Evolutionary conservation across 371 early-diverging fungal species (phyloP), one percentile per base, ranked within the genome.

Genomic region (Mucor saturninus): DNA sequence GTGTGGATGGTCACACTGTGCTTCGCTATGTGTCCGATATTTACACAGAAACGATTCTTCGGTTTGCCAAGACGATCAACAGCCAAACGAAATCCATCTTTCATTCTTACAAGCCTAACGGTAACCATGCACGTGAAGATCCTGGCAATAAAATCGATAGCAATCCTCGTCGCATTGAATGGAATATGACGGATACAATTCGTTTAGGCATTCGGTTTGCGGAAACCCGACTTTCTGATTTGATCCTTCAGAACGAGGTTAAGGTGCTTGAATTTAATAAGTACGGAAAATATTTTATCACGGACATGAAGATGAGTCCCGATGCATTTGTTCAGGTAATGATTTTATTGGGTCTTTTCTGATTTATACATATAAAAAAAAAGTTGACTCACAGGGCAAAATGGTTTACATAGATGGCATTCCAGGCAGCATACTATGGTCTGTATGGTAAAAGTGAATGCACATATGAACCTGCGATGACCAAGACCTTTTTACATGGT

Each of bases 361-460:
- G 21, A 1, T 21, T 21, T 21, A 21, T 21, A 21, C 21, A 21
- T 21, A 21, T 21, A 21, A 21, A 21, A 21, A 21, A 21, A 21
- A 21, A 21, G 21, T 21, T 21, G 21, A 21, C 21, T 21, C 21
- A 21, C 21, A 21, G 21, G 21, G 21, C 21, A 21, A 21, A 21
- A 21, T 21, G 21, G 21, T 11, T 42, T 42, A 28, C 21, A 39
- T 83, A 91, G 82, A 94, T 96, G 93, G 93, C 95, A 13, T 88
- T 92, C 67, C 95, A 96, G 80, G 89, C 94, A 30, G 95, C 96
- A n/a, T 95, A 93, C 77, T 94, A 90, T 81, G 92, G 91, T 39
- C 81, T 91, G 67, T 87, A 89, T 69, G 92, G 94, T 54, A 80
- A 81, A 56, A 70, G 76, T 56, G 83, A 86, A 54, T 83, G 91